A percentile compares a stretch with the other conserved stretches of the same genome.
Conservation (phyloP, 306 rosid genomes). For the Vachellia pachyceras region DNA sequence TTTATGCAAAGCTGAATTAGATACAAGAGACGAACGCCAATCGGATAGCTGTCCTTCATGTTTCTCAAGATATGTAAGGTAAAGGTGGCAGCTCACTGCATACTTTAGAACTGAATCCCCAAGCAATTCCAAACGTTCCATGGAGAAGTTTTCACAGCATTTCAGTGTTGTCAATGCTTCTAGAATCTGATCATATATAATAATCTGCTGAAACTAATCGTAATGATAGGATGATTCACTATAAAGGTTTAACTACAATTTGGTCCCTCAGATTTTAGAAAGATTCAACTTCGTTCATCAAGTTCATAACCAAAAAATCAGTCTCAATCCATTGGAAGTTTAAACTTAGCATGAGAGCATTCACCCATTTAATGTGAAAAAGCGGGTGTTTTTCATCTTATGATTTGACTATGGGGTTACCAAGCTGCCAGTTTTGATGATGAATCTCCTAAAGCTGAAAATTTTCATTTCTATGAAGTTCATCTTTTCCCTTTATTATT, state of each 20-base stretch:
- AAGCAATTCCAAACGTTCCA: constrained; percentile 83
- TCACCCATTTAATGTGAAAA: not conserved
- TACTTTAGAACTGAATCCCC: constrained; percentile 81
- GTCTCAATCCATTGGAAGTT: not conserved
- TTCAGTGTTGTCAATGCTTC: constrained; percentile 72
- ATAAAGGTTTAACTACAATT: not conserved
- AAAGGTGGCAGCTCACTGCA: constrained; percentile 68
- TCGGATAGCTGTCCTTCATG: constrained; percentile 71
- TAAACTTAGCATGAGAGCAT: not conserved
- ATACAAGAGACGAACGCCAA: constrained; percentile 46
- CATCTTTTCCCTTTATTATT: not conserved
- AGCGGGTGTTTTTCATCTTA: too few species aligned
- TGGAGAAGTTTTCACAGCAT: constrained; percentile 66
- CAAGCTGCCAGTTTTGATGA: too few species aligned
- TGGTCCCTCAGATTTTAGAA: not conserved
- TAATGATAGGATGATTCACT: not conserved
- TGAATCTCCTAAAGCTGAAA: too few species aligned
- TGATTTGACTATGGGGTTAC: too few species aligned
- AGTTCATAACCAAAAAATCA: not conserved
- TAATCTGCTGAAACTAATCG: constrained; percentile 17
- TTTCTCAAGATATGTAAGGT: constrained; percentile 60
- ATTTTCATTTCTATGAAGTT: too few species aligned
- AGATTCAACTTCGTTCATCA: not conserved
- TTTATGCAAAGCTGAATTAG: constrained; percentile 62
- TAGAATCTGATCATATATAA: constrained; percentile 51